Evolutionary conservation across 1,284 basidiomycete species (phyloP).

Genomic region (Moniliophthora roreri): DNA sequence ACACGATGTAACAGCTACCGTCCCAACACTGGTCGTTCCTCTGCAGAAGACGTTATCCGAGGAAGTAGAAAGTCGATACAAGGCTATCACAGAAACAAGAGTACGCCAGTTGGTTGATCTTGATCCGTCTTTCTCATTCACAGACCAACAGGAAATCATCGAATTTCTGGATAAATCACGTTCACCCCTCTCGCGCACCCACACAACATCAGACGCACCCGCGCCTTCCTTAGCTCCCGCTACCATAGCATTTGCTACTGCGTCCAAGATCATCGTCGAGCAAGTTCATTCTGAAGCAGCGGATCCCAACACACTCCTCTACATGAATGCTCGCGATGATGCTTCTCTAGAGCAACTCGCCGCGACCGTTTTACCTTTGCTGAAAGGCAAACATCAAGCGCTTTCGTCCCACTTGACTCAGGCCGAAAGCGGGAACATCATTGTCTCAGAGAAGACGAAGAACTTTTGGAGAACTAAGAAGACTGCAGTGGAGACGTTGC

Average conservation of each 20-base stretch:
- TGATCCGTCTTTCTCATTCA: slow-evolving; percentile 6
- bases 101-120: slow-evolving; percentile 35
- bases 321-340: slow-evolving; percentile 53
- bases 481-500: slow-evolving; percentile 40
- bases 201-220: slow-evolving; percentile 67
- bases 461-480: slow-evolving; percentile 57
- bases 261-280: slow-evolving; percentile 62
- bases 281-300: slow-evolving; percentile 59
- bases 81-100: slow-evolving; percentile 76
- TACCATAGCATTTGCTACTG: slow-evolving; percentile 68
- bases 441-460: slow-evolving; percentile 62
- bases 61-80: slow-evolving; percentile 79
- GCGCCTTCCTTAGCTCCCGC: slow-evolving; percentile 80
- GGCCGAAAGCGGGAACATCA: slow-evolving; percentile 43
- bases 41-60: slow-evolving; percentile 68
- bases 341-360: slow-evolving; percentile 42
- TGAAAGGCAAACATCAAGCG: slow-evolving; percentile 51
- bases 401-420: slow-evolving; percentile 55
- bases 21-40: slow-evolving; percentile 85
- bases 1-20: slow-evolving; percentile 53
- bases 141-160: slow-evolving; percentile 68
- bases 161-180: slow-evolving; percentile 84
- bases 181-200: slow-evolving; percentile 61
- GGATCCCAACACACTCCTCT: slow-evolving; percentile 50
- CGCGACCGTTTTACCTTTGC: slow-evolving; percentile 37